Conservation (phyloP, 2,329 filamentous ascomycete genomes). For the Penicillium sp. region DNA sequence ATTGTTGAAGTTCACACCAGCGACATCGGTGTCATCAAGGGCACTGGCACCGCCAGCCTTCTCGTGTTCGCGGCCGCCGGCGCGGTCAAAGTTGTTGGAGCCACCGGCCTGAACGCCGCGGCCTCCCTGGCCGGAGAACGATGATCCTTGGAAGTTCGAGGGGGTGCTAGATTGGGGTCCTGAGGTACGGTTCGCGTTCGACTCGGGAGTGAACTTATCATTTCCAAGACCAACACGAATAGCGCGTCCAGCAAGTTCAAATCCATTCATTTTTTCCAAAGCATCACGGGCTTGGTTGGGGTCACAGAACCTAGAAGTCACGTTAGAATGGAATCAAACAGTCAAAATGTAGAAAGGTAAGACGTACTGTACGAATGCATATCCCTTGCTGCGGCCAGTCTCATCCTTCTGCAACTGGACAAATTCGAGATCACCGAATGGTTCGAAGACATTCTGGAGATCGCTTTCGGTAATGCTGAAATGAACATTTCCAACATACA, state of each 20-base stretch:
- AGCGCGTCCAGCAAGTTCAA: constrained; percentile 93
- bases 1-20: constrained; percentile 98
- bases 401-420: constrained; percentile 98
- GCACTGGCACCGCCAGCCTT: constrained; percentile 89
- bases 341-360: neutral
- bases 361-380: constrained; percentile 97
- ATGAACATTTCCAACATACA: constrained; percentile 99
- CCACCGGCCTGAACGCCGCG: constrained; percentile 80
- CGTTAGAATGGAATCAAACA: constrained; percentile 36
- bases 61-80: constrained; percentile 83
- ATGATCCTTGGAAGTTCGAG: constrained; percentile 79
- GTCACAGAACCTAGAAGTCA: constrained; percentile 72
- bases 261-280: constrained; percentile 98
- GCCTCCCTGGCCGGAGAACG: constrained; percentile 86
- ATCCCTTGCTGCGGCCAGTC: constrained; percentile 83
- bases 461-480: constrained; percentile 98
- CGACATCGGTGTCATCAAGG: constrained; percentile 95
- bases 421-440: constrained; percentile 96
- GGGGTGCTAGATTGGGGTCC: constrained; percentile 65
- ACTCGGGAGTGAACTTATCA: constrained; percentile 99
- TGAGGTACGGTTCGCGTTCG: constrained; percentile 90
- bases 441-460: constrained; percentile 93
- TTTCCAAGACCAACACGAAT: constrained; percentile 99
- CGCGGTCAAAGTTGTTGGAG: constrained; percentile 79
- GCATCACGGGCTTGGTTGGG: constrained; percentile 90